Conservation (phyloP, 192 early-diverging fungal genomes). For the Coemansia sp. region DNA sequence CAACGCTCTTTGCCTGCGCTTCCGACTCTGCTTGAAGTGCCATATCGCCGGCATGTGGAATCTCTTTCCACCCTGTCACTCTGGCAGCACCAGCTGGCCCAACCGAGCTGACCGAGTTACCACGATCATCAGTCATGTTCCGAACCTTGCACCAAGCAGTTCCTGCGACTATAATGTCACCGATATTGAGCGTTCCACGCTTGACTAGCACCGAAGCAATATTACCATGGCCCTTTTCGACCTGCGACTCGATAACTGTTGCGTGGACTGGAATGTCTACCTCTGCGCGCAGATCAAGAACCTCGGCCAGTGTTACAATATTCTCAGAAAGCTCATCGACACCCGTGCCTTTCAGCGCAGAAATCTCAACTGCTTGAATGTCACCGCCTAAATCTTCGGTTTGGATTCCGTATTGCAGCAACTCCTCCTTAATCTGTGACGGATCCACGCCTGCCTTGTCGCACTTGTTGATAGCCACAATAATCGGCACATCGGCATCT, state of each 20-base stretch:
- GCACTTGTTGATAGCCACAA: slow-evolving; percentile 98
- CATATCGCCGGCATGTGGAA: slow-evolving; percentile 88
- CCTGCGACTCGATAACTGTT: slow-evolving; percentile 82
- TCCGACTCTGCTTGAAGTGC: slow-evolving; percentile 70
- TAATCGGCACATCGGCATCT: slow-evolving; percentile 80
- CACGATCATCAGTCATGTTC: slow-evolving; percentile 77
- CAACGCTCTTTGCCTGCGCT: slow-evolving; percentile 70
- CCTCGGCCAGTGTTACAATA: slow-evolving; percentile 81
- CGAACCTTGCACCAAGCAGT: slow-evolving; percentile 85
- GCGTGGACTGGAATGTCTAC: slow-evolving; percentile 76
- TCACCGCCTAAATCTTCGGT: slow-evolving; percentile 94
- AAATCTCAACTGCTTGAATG: slow-evolving; percentile 85
- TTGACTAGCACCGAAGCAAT: slow-evolving; percentile 86
- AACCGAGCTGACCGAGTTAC: slow-evolving; percentile 69
- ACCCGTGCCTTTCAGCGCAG: slow-evolving; percentile 83
- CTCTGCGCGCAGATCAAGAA: slow-evolving; percentile 86
- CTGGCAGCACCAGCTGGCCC: slow-evolving; percentile 83
- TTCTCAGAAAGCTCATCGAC: slow-evolving; percentile 88
- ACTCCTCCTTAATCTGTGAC: slow-evolving; percentile 60
- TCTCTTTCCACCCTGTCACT: slow-evolving; percentile 90
- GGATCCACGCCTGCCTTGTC: slow-evolving; percentile 84
- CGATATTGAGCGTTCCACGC: slow-evolving; percentile 81
- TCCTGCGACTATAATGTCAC: slow-evolving; percentile 82
- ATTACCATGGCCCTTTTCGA: slow-evolving; percentile 83
- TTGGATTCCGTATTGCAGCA: slow-evolving; percentile 77